Evolutionary conservation across 192 early-diverging fungal genomes (phyloP).

Genomic region (Coemansia sp.): DNA sequence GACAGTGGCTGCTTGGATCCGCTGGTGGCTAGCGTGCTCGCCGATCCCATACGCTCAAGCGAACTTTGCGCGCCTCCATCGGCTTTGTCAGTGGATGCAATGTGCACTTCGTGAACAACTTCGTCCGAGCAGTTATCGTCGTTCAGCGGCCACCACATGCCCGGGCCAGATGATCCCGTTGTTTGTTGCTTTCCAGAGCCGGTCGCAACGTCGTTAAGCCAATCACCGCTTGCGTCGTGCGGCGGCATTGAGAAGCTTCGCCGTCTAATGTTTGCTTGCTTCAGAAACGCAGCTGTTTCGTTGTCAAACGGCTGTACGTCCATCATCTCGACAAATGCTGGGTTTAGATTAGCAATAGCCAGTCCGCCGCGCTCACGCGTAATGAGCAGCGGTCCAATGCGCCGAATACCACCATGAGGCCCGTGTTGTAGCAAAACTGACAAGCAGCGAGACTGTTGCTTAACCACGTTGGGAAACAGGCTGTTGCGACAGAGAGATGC

Average conservation of each 20-base stretch:
- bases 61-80: neutral
- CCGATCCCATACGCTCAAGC: conserved; percentile 38
- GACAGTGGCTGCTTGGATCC: conserved; percentile 17
- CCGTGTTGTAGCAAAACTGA: conserved; percentile 53
- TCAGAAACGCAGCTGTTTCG: conserved; percentile 30
- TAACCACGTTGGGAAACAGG: conserved; percentile 51
- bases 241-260: conserved; percentile 47
- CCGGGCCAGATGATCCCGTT: conserved; percentile 28
- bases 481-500: conserved; percentile 35
- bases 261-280: conserved; percentile 43
- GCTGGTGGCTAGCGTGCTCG: conserved; percentile 14
- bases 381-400: conserved; percentile 47
- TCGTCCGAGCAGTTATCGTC: conserved; percentile 54
- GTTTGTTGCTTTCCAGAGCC: conserved; percentile 9
- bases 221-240: conserved; percentile 22
- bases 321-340: conserved; percentile 55
- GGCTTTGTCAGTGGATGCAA: conserved; percentile 17
- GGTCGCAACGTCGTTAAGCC: conserved; percentile 23
- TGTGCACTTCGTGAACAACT: conserved; percentile 41
- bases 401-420: conserved; percentile 51
- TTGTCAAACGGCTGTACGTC: conserved; percentile 51
- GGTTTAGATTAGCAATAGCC: conserved; percentile 39
- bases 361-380: conserved; percentile 45
- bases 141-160: conserved; percentile 56
- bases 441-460: conserved; percentile 51